A percentile compares a stretch with the other conserved stretches of the same genome.
Conservation (phyloP, 1,284 basidiomycete species). For the Stygiomarasmius scandens region DNA sequence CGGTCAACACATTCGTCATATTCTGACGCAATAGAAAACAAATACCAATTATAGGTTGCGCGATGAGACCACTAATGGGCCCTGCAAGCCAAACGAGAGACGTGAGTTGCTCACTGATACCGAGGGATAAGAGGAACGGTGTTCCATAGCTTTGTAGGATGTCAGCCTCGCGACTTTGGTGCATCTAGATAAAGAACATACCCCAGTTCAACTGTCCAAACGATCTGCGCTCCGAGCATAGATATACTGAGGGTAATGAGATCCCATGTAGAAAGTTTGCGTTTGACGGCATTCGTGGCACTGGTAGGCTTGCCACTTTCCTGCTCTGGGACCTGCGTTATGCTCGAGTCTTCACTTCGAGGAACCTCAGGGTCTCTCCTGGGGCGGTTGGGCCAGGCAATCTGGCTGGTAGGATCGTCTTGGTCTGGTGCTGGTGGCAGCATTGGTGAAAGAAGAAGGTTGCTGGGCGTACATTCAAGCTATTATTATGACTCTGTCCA, state of each 20-base stretch:
- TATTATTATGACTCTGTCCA: too few relatives aligned
- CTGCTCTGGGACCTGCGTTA: conserved; percentile 19
- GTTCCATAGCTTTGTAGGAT: conserved; percentile 98
- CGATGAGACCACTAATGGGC: conserved; percentile 90
- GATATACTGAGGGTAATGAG: conserved; percentile 77
- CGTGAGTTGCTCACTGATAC: conserved; percentile 88
- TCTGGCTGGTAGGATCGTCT: conserved; percentile 69
- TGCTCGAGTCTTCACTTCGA: conserved; percentile 20
- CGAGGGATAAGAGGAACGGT: conserved; percentile 88
- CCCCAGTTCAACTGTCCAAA: conserved; percentile 92
- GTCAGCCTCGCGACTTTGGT: too few relatives aligned
- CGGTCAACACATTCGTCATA: too few relatives aligned
- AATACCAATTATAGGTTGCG: conserved; percentile 92
- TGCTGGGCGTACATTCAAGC: not conserved
- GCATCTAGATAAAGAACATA: too few relatives aligned
- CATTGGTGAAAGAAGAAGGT: conserved; percentile 32
- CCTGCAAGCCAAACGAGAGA: conserved; percentile 97
- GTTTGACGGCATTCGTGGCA: conserved; percentile 23
- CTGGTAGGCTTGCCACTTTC: conserved; percentile 25
- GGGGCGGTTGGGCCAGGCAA: conserved; percentile 65
- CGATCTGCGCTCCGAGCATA: conserved; percentile 92
- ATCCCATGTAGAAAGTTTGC: conserved; percentile 66
- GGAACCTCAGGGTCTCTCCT: conserved; percentile 22
- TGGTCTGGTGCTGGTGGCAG: conserved; percentile 61
- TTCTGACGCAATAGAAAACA: not conserved